Evolutionary conservation across 225 moss, liverwort and hornwort species (phyloP), one percentile per base, ranked within the genome.

Genomic region (Marchantia paleacea): DNA sequence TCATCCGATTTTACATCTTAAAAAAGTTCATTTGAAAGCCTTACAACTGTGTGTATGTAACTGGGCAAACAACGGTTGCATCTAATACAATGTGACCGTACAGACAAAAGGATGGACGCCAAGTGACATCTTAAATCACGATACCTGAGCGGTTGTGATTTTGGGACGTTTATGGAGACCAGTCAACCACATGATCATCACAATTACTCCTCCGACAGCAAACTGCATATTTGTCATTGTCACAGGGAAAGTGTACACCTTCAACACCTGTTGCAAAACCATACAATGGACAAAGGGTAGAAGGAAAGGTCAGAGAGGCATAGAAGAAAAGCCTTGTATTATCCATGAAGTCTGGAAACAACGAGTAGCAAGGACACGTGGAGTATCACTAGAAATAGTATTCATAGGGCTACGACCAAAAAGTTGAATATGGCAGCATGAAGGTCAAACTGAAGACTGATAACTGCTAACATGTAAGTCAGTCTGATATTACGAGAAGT

Each of bases 201-300:
- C 95, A 29, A 99, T 81, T 61, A 84, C 88, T n/a, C 66, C 15
- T 2, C 99, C 95, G 6, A 99, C 91, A 0, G 90, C 87, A 78
- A 99, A 95, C 77, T 99, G 95, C 65, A 99, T 72, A 26, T 77
- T 83, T 18, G 99, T 99, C 54, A 99, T 94, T 6, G 91, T 95
- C 72, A 99, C 87, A 10, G 99, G 99, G 66, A 86, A 99, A 6
- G 92, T 88, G 18, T 89, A 99, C 0, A 95, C 99, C 78, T 99
- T 99, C 57, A 99, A 84, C 76, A 99, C 99, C 91, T 92, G 88
- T 79, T 50, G 63, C 7, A 29, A 22, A 0, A 19, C 66, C 47
- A 47, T 8, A n/a, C n/a, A n/a, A n/a, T n/a, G n/a, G n/a, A n/a
- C n/a, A n/a, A n/a, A n/a, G n/a, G n/a, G n/a, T n/a, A 69, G 69